Conservation (phyloP, 75 land plant species). For the Cupressus sempervirens region DNA sequence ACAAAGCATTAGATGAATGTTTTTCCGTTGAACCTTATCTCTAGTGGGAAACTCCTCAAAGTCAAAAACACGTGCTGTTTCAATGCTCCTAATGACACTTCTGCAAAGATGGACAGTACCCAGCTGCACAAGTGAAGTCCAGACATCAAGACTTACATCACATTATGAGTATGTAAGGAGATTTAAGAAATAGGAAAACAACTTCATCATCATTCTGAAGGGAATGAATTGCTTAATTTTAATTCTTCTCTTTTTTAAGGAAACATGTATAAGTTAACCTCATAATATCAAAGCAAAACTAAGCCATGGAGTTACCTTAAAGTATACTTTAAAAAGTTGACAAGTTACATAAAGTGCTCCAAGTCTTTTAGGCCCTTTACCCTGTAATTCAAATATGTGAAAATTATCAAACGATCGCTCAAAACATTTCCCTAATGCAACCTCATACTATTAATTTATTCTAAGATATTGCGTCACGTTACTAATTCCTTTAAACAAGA, state of each 20-base stretch:
- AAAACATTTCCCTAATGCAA: not conserved
- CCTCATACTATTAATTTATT: not conserved
- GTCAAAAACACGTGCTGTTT: conserved; percentile 95
- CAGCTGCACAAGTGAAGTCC: conserved; percentile 51
- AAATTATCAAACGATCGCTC: not conserved
- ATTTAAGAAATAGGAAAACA: not conserved
- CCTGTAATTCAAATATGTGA: conserved; percentile 44
- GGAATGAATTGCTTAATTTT: not conserved
- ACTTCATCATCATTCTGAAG: not conserved
- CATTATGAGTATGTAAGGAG: not conserved
- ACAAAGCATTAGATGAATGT: not conserved
- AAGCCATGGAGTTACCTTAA: conserved; percentile 55
- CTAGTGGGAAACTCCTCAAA: conserved; percentile 96
- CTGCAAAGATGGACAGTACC: conserved; percentile 98
- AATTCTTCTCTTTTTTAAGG: not conserved
- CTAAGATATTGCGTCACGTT: not conserved
- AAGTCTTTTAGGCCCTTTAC: conserved; percentile 95
- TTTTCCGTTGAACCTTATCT: conserved; percentile 54
- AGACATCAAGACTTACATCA: not conserved
- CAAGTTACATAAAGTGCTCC: conserved; percentile 98
- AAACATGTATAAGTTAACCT: not conserved
- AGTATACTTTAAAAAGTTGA: conserved; percentile 94
- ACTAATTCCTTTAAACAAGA: not conserved
- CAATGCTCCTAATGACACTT: conserved; percentile 98
- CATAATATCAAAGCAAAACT: not conserved